A percentile compares a stretch with the other conserved stretches of the same genome.
Conservation (phyloP, 768 basidiomycete genomes). For the Porpolomopsis calyptriformis region DNA sequence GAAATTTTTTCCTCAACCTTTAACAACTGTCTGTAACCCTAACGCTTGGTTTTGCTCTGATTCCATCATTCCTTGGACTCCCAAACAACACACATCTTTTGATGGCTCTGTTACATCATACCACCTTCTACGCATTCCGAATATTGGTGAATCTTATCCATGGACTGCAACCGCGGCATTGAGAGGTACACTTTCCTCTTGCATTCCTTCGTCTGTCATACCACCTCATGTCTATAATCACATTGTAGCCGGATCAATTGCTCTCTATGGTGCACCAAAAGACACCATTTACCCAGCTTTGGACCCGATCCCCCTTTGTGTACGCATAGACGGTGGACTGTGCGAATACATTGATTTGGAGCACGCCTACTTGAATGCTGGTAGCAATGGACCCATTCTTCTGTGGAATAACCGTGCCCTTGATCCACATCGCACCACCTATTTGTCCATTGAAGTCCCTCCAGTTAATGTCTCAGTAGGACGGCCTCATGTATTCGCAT, state of each 20-base stretch:
- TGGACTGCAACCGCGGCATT: background rate
- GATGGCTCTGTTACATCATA: background rate
- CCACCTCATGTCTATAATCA: too few species aligned
- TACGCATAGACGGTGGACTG: background rate
- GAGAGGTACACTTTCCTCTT: background rate
- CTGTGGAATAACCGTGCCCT: background rate
- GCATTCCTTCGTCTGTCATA: background rate
- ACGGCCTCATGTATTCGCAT: background rate
- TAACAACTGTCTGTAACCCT: background rate
- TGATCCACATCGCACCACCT: background rate
- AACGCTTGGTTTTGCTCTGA: background rate
- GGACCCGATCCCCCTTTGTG: background rate
- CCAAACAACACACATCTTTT: background rate
- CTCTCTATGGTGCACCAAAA: background rate
- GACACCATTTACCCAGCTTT: background rate
- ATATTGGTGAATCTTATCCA: background rate
- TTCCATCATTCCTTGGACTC: background rate
- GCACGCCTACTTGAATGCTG: background rate
- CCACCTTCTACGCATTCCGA: background rate
- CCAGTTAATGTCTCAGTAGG: background rate
- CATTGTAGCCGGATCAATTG: background rate
- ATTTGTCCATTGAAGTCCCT: background rate
- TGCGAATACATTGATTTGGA: background rate
- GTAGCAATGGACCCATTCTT: background rate
- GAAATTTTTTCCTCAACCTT: background rate